A percentile compares a stretch with the other conserved stretches of the same genome.
Conservation (phyloP, 192 early-diverging fungal genomes). For the Umbelopsis isabellina region DNA sequence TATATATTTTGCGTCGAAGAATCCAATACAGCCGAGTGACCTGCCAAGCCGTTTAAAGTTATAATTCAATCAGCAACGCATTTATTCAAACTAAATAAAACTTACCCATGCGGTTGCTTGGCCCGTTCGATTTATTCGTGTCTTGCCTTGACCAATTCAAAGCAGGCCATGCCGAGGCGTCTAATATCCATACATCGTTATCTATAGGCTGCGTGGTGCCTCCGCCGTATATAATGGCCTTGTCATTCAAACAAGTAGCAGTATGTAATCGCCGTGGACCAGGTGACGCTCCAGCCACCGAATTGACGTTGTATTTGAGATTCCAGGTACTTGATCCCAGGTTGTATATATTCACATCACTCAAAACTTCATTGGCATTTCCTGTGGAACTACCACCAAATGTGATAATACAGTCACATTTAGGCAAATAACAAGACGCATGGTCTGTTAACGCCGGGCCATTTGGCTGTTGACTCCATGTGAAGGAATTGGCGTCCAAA, state of each 20-base stretch:
- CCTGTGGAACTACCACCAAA: slow-evolving; percentile 68
- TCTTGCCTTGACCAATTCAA: slow-evolving; percentile 41
- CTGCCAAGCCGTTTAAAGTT: slow-evolving; percentile 30
- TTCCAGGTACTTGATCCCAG: slow-evolving; percentile 56
- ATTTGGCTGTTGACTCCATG: slow-evolving; percentile 34
- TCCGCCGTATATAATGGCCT: slow-evolving; percentile 75
- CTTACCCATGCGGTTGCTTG: slow-evolving; percentile 52
- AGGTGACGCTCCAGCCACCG: slow-evolving; percentile 48
- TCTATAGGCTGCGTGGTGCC: slow-evolving; percentile 47
- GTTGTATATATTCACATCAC: slow-evolving; percentile 51
- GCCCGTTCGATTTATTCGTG: slow-evolving; percentile 43
- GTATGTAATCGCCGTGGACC: slow-evolving; percentile 64
- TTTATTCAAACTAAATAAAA: not conserved
- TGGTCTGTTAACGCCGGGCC: slow-evolving; percentile 37
- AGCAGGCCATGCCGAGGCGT: slow-evolving; percentile 38
- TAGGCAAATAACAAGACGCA: slow-evolving; percentile 36
- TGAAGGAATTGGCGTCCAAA: slow-evolving; percentile 31
- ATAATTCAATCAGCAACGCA: not conserved
- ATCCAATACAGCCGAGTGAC: slow-evolving; percentile 67
- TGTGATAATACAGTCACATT: slow-evolving; percentile 55
- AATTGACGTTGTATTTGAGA: slow-evolving; percentile 41
- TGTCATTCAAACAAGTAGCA: slow-evolving; percentile 65
- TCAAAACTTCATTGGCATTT: slow-evolving; percentile 28
- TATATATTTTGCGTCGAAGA: slow-evolving; percentile 59
- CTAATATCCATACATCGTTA: slow-evolving; percentile 55